Evolutionary conservation across 2,329 filamentous ascomycete genomes (phyloP), one percentile per base, ranked within the genome.

Genomic region (Aspergillus luchuensis): DNA sequence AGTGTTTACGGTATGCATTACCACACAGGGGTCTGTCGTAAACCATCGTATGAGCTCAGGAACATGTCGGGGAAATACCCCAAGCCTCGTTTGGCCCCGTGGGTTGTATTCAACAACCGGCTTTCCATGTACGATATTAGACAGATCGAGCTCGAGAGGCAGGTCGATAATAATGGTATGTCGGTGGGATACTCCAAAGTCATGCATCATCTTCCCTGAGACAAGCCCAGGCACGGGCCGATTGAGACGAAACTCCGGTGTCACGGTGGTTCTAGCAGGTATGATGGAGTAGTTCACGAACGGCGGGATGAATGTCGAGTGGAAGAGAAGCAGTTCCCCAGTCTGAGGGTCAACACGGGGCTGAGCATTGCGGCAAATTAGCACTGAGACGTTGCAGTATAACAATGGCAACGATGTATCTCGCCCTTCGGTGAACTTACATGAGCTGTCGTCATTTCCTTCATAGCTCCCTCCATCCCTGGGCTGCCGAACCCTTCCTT

Each of bases 141-240:
- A 70, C 0, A 88, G 87, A 60, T 90, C 84, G 1, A 91, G 77
- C 0, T 84, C 85, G 0, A 91, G 77, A 0, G 89, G 89, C 8
- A 91, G 78, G 67, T 91, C 89, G 75, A 91, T 82, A 58, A 91
- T 89, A 39, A 91, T 76, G 0, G 88, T 89, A 67, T 90, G 82
- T 5, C 70, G 72, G 5, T 76, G 80, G 1, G 88, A 89, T 1
- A 88, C 88, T 13, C 89, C 89, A 73, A 91, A 91, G 71, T 91
- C 89, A 69, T 91, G 89, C 87, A 91, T 91, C 83, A 91, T 88
- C 70, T 88, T 90, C 1, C 87, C 85, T 1, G 84, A 84, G 4
- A 79, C 78, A 25, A 91, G 80, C 0, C 88, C 87, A 0, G 87
- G 83, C 0, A 91, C 80, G 0, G 86, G 78, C 6, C 79, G 75